Base-by-base conservation (phyloP, 1,139 yeast genomes). In the Pichia sp. region DNA sequence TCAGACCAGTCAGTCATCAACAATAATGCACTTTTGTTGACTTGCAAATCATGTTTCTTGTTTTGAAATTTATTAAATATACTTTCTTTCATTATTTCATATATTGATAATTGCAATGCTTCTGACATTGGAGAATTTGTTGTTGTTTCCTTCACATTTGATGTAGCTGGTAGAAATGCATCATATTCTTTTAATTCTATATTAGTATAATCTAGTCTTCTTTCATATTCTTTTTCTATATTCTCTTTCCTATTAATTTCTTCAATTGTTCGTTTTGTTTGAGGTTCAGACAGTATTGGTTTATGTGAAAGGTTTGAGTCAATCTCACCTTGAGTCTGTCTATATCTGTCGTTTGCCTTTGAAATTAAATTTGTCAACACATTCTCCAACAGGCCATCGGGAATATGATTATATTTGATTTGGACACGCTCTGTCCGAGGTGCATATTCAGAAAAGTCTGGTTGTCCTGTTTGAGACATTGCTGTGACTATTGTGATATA, bases 1-100 rank as follows among this genome's bases (percentile, higher is more conserved):
- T 73, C 70, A 2, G 82, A 73, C 54, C 80, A 63, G 22, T 72
- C 69, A 3, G 77, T 64, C 41, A 81, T 50, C 47, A 73, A 73
- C 37, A 69, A 69, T 40, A 81, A 58, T 29, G 80, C 18, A 20
- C 26, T 35, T 9, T 42, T 20, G 7, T 25, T 30, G 7, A 47
- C 41, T 12, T 29, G 13, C 6, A 32, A 15, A 22, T 32, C 24
- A 20, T 29, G 5, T 15, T 25, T 27, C 20, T n/a, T 18, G 20
- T 24, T 43, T 32, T 6, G 15, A 36, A 34, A 15, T 27, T 47
- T 40, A 12, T 16, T 39, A 36, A 39, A 40, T 23, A 50, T 45
- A 34, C 53, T 50, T 29, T 41, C 16, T 7, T 43, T 22, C 45
- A 50, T 41, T 9, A 39, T 43, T 41, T 45, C 43, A n/a, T 38